A percentile compares a stretch with the other conserved stretches of the same genome.
These are phyloP conservation scores for Diplodia seriata DNA, from an alignment of 2,329 filamentous ascomycete species.

Conservation along the genomic window DNA sequence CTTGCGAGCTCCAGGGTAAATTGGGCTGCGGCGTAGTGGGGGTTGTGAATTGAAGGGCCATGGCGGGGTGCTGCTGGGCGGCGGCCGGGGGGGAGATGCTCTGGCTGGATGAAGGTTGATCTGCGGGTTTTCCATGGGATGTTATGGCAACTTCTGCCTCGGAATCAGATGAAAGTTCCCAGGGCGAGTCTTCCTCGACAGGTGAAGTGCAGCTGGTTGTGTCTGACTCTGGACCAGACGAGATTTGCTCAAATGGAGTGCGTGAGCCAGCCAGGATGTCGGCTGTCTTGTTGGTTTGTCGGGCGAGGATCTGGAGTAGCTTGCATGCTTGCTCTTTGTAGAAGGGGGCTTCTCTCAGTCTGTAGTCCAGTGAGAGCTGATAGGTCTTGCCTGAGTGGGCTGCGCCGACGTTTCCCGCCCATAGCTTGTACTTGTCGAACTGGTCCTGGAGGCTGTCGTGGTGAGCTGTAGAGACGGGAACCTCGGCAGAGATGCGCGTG, in stretches of 20 bases:
- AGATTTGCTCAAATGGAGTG: neutral
- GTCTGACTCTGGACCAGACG: no score
- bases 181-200: neutral
- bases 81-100: no score
- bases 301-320: neutral
- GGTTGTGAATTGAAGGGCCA: no score
- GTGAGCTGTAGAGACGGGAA: no score
- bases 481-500: neutral
- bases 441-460: conserved; percentile 31
- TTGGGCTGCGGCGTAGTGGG: no score
- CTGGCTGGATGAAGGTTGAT: no score
- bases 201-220: neutral
- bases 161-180: neutral
- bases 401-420: conserved; percentile 37
- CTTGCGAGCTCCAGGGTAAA: no score
- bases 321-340: conserved; percentile 32
- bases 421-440: conserved; percentile 35
- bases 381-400: conserved; percentile 27
- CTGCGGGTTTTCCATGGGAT: neutral
- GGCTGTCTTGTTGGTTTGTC: neutral
- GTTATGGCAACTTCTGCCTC: neutral
- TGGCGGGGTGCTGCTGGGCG: no score
- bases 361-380: conserved; percentile 36
- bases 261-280: neutral
- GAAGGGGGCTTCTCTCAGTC: conserved; percentile 36